Evolutionary conservation across 1,139 yeast genomes (phyloP).

Genomic region (Hyphopichia burtonii): DNA sequence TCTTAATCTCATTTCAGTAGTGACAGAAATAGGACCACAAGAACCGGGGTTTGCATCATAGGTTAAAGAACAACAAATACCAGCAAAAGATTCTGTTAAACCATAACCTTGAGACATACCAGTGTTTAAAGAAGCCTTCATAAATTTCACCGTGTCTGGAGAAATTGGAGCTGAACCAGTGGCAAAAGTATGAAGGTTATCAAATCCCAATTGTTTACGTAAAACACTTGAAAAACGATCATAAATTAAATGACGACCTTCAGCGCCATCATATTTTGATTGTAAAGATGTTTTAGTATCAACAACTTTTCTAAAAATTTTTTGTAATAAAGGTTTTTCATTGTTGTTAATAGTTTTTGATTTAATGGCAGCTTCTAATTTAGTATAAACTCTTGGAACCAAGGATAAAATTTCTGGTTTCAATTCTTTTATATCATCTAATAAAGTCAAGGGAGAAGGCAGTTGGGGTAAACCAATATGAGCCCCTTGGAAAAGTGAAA

Average conservation of each 20-base stretch:
- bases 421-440: slow-evolving; percentile 36
- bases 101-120: slow-evolving; percentile 49
- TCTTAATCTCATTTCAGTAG: slow-evolving; percentile 35
- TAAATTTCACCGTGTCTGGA: slow-evolving; percentile 38
- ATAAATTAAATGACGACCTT: slow-evolving; percentile 28
- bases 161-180: slow-evolving; percentile 48
- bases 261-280: slow-evolving; percentile 24
- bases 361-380: slow-evolving; percentile 46
- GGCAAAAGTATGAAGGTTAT: slow-evolving; percentile 22
- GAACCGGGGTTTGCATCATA: slow-evolving; percentile 41
- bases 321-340: slow-evolving; percentile 31
- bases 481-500: slow-evolving; percentile 18
- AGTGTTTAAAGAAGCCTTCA: slow-evolving; percentile 37
- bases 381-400: slow-evolving; percentile 41
- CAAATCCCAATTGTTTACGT: slow-evolving; percentile 38
- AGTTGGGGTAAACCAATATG: slow-evolving; percentile 43
- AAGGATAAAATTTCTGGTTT: slow-evolving; percentile 36
- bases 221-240: slow-evolving; percentile 27
- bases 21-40: slow-evolving; percentile 36
- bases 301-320: slow-evolving; percentile 28
- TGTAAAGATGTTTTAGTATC: slow-evolving; percentile 32
- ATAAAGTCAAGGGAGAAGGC: slow-evolving; percentile 33
- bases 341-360: slow-evolving; percentile 42
- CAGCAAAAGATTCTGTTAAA: slow-evolving; percentile 47
- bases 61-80: slow-evolving; percentile 28